Base-by-base conservation (phyloP, 768 basidiomycete species). In the Boletus pseudo-olivaceus region DNA sequence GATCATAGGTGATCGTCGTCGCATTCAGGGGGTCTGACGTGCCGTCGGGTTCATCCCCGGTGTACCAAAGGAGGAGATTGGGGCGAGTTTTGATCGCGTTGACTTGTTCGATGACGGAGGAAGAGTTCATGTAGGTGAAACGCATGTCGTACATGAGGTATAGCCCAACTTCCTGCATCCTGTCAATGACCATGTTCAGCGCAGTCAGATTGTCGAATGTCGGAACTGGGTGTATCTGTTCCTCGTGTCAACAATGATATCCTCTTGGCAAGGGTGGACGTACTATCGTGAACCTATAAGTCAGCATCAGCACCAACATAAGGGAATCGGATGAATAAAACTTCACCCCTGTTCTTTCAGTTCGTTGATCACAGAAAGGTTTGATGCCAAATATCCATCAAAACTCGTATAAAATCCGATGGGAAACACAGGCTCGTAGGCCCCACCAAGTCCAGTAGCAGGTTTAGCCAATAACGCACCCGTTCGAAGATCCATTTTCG, bases 111-210 rank as follows among this genome's bases (percentile, higher is more conserved):
- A 76, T 81, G 27, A 91, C 84, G 1, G 79, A 75, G 7, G 81
- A 77, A 8, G 71, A 59, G 67, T 91, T 84, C 78, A 77, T 81
- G 72, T 90, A 91, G 5, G 80, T 80, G 79, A 48, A 74, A 46
- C 88, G 78, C 88, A 92, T 90, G 65, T 91, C 88, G 58, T 92
- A 93, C 82, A 91, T 90, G 51, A 91, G 76, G 62, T 86, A 92
- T 10, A 70, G n/a, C 0, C 80, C 81, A 0, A 84, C 81, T 55
- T 85, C 78, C 66, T 90, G 82, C 85, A 90, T 88, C 40, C 77
- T 73, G 62, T 89, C 84, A 7, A 90, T 63, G 27, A 88, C 82
- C 46, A 75, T 54, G 34, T 82, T 77, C 0, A 90, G 70, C 0
- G 76, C 76, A 0, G 84, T 82, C 33, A 83, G 56, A 59, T 87